Conservation (phyloP, 371 early-diverging fungal species). For the Mucor ambiguus region DNA sequence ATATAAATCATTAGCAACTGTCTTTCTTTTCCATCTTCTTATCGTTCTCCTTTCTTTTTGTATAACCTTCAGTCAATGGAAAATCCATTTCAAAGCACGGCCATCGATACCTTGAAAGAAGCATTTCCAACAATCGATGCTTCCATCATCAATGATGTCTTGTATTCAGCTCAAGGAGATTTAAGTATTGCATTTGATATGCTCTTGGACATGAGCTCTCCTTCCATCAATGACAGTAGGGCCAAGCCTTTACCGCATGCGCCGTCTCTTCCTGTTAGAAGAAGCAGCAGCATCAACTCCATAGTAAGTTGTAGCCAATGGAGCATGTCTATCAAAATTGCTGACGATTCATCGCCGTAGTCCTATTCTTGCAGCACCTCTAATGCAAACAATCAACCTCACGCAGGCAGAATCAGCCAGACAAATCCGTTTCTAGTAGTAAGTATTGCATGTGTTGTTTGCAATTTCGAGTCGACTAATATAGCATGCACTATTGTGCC, state of each 20-base stretch:
- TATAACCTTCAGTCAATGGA: neutral
- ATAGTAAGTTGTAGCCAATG: neutral
- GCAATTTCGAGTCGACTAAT: neutral
- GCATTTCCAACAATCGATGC: slow-evolving; percentile 20
- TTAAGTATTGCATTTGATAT: slow-evolving; percentile 22
- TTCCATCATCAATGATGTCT: slow-evolving; percentile 11
- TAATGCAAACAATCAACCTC: neutral
- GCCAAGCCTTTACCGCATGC: neutral
- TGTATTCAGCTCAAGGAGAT: slow-evolving; percentile 16
- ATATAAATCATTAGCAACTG: neutral
- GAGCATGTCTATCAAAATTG: neutral
- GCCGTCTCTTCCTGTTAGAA: slow-evolving; percentile 4
- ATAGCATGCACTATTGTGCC: neutral
- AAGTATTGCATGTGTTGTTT: neutral
- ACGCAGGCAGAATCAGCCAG: neutral
- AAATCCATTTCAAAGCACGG: slow-evolving; percentile 14
- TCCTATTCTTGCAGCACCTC: neutral
- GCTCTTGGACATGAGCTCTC: slow-evolving; percentile 13
- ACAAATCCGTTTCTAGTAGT: slow-evolving; percentile 6
- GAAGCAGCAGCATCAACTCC: neutral
- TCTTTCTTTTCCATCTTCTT: neutral
- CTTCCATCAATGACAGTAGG: neutral
- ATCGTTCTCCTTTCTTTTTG: neutral
- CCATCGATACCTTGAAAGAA: slow-evolving; percentile 18
- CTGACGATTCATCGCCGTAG: neutral